Percentiles rank a stretch among this genome's conserved stretches.
Evolutionary conservation across 495 filamentous ascomycete genomes (phyloP).

Genomic region (Talaromyces borbonicus): DNA sequence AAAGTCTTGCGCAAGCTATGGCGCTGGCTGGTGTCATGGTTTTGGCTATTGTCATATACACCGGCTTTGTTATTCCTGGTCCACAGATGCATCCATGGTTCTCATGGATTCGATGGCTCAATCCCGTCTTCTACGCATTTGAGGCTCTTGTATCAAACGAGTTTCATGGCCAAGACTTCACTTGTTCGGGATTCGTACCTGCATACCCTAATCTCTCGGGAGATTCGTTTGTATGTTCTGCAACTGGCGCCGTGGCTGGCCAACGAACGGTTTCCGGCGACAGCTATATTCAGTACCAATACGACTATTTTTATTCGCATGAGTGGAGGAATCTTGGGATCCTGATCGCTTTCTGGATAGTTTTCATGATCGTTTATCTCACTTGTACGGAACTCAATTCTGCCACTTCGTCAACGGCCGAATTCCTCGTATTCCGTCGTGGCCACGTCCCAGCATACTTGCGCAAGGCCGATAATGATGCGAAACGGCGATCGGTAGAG

Average conservation of each 20-base stretch:
- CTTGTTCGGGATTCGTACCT: constrained; percentile 38
- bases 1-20: constrained; percentile 37
- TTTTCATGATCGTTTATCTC: constrained; percentile 43
- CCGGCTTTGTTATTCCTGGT: constrained; percentile 33
- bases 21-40: constrained; percentile 32
- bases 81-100: constrained; percentile 40
- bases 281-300: constrained; percentile 39
- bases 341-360: constrained; percentile 48
- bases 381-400: constrained; percentile 37
- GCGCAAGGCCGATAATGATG: constrained; percentile 33
- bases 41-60: constrained; percentile 32
- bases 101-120: constrained; percentile 34
- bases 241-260: constrained; percentile 40
- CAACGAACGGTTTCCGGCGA: constrained; percentile 36
- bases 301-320: constrained; percentile 42
- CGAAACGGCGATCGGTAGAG: constrained; percentile 20
- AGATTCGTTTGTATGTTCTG: constrained; percentile 30
- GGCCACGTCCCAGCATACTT: constrained; percentile 16
- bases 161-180: constrained; percentile 42
- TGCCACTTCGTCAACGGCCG: constrained; percentile 25
- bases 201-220: constrained; percentile 30
- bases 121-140: constrained; percentile 34
- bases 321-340: constrained; percentile 60
- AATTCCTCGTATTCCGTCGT: constrained; percentile 27
- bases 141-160: constrained; percentile 44